Base-by-base conservation (phyloP, 805 yeast species). In the Saccharomyces paradoxus region DNA sequence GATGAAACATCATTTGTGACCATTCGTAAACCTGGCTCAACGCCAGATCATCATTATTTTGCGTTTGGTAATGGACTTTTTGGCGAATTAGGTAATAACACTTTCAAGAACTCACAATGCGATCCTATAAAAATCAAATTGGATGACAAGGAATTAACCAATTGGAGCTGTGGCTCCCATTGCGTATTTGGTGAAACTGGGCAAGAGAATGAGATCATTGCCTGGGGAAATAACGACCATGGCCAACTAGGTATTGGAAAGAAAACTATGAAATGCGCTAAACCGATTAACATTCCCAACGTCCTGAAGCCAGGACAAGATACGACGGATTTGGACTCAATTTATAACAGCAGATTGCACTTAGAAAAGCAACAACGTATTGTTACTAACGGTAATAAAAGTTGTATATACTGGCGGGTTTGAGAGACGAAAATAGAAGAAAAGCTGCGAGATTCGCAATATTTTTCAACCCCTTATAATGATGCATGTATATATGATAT, bases 161-260 rank as follows among this genome's bases (percentile, higher is more conserved):
- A 73, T 41, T 78, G 89, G 78, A 68, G 79, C 6, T 74, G 82
- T 22, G 96, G 96, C 3, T 71, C 72, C 8, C 82, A 83, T 57
- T 8, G 24, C 9, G 44, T 37, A 13, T 37, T 37, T 41, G 55
- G 58, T 30, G 51, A 52, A 31, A 21, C 48, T n/a, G 51, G 52
- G n/a, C 97, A 91, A 63, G 73, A 85, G 57, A 78, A 78, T 22
- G 89, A 86, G 63, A 85, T 89, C 22, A 67, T 85, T 41, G 79
- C 74, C 4, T 89, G 96, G 89, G 99, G 99, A 26, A 85, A 82
- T 48, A 92, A 91, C 69, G 86, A 83, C 63, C 74, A 60, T 61
- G 96, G 92, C 26, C 97, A 92, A 71, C 76, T 88, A 48, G 97
- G 96, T 12, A 88, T 83, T 63, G 96, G 96, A 29, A 86, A 86